Percentiles rank a stretch among this genome's conserved stretches.
These are phyloP conservation scores for Parsonsia alboflavescens DNA, from an alignment of 257 asterid species.

Conservation along the genomic window DNA sequence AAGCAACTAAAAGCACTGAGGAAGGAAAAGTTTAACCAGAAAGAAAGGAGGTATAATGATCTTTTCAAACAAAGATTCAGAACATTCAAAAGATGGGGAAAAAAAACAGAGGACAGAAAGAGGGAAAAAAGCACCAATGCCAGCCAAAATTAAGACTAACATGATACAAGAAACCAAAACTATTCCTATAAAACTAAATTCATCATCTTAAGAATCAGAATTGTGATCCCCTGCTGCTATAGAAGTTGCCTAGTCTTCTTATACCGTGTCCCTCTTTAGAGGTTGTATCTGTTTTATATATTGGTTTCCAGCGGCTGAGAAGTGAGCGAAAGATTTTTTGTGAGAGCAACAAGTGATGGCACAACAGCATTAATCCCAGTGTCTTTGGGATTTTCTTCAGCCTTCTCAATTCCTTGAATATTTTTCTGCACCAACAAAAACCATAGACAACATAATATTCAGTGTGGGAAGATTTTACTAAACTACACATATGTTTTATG, in stretches of 20 bases:
- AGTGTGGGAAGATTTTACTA: background rate
- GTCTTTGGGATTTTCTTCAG: constrained; percentile 27
- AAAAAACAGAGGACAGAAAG: background rate
- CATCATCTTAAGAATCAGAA: background rate
- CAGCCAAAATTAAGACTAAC: constrained; percentile 4
- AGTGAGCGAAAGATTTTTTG: constrained; percentile 42
- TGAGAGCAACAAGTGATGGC: constrained; percentile 39
- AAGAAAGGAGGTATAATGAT: background rate
- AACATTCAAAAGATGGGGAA: background rate
- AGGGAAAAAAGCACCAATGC: background rate
- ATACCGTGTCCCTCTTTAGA: constrained; percentile 13
- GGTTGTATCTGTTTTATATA: constrained; percentile 23
- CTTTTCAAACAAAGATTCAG: constrained; percentile 1
- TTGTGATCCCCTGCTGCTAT: constrained; percentile 10
- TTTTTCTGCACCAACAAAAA: constrained; percentile 30
- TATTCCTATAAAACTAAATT: constrained; percentile 10
- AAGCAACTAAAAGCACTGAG: background rate
- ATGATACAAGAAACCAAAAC: background rate
- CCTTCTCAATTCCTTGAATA: constrained; percentile 28
- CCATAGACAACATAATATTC: background rate
- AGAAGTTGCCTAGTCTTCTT: constrained; percentile 8
- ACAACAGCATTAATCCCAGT: constrained; percentile 27
- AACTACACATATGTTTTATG: background rate
- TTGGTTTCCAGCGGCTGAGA: constrained; percentile 37
- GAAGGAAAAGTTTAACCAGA: background rate